Conservation (phyloP, 2,329 filamentous ascomycete species). For the Neocatenulostroma microsporum region DNA sequence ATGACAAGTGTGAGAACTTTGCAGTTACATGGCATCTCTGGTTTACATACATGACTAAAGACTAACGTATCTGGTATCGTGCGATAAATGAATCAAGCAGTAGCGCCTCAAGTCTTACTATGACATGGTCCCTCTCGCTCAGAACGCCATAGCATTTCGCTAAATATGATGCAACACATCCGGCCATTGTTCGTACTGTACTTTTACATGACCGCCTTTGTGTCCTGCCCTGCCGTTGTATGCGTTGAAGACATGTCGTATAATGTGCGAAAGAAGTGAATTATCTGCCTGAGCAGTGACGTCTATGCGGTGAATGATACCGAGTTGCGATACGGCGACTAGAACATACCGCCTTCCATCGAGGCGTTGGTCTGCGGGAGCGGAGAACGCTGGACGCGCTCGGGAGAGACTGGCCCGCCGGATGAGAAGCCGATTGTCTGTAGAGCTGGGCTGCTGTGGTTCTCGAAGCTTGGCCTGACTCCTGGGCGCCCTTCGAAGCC, state of each 20-base stretch:
- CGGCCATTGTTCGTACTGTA: too few relatives aligned
- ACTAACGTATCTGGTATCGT: slow-evolving; percentile 8
- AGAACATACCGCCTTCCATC: slow-evolving; percentile 14
- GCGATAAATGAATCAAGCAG: neutral
- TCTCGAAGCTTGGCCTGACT: slow-evolving; percentile 9
- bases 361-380: slow-evolving; percentile 4
- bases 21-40: too few relatives aligned
- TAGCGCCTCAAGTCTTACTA: neutral
- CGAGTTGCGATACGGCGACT: neutral
- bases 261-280: too few relatives aligned
- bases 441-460: slow-evolving; percentile 12
- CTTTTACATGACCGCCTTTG: too few relatives aligned
- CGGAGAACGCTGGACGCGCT: slow-evolving; percentile 8
- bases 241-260: too few relatives aligned
- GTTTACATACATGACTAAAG: too few relatives aligned
- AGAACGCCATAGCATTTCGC: too few relatives aligned
- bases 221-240: too few relatives aligned
- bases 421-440: slow-evolving; percentile 10
- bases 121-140: neutral
- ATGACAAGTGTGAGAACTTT: too few relatives aligned
- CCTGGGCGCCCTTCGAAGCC: neutral
- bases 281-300: too few relatives aligned
- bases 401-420: slow-evolving; percentile 3
- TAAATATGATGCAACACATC: too few relatives aligned
- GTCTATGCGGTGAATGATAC: neutral